A percentile compares a stretch with the other conserved stretches of the same genome.
These are phyloP conservation scores for Mimosa pudica DNA, from an alignment of 306 rosid species.

Conservation along the genomic window DNA sequence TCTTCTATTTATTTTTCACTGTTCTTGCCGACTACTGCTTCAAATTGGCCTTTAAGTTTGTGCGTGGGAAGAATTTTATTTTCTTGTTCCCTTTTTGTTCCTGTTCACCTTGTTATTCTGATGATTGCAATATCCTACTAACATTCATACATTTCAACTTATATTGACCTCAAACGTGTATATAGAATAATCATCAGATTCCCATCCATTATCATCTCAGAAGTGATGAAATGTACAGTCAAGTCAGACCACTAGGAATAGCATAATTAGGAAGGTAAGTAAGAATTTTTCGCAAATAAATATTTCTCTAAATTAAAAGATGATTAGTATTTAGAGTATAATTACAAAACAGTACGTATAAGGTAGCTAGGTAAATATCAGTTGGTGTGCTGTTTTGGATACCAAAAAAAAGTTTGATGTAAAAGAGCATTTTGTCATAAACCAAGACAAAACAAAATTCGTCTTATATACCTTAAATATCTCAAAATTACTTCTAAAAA, in stretches of 20 bases:
- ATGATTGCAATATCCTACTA: background rate
- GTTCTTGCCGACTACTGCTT: background rate
- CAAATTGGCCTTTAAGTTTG: background rate
- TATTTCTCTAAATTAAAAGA: background rate
- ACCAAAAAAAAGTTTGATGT: too few relatives aligned
- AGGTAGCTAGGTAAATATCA: background rate
- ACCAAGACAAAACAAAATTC: too few relatives aligned
- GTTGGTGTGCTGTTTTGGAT: too few relatives aligned
- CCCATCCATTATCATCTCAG: background rate
- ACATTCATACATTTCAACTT: background rate
- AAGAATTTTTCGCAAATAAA: background rate
- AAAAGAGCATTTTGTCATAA: too few relatives aligned
- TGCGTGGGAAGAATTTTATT: background rate
- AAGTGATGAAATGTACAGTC: background rate
- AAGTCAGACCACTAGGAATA: background rate
- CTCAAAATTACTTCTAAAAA: too few relatives aligned
- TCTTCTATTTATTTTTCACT: background rate
- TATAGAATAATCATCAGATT: background rate
- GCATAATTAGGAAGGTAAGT: background rate
- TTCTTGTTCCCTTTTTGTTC: background rate
- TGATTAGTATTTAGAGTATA: background rate
- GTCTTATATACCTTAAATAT: too few relatives aligned
- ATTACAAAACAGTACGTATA: background rate
- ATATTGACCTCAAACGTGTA: too few relatives aligned
- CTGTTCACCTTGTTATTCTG: background rate